Percentiles rank a stretch among this genome's conserved stretches.
Conservation (phyloP, 768 basidiomycete genomes). For the Amyloporia xantha region DNA sequence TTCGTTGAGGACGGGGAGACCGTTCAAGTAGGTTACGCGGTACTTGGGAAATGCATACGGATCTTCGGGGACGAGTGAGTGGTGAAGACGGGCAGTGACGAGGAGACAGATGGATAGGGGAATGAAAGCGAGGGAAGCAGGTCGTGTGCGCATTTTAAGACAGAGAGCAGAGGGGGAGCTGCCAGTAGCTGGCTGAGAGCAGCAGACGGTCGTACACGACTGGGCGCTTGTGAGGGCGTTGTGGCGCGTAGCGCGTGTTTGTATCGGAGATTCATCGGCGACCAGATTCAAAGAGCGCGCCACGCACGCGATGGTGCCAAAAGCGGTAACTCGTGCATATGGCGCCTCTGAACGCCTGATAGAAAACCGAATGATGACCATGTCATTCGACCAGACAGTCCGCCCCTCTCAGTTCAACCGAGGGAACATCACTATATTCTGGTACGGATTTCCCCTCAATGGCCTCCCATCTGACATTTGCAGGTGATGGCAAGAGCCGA, state of each 20-base stretch:
- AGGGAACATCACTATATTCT: neutral
- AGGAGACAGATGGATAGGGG: slow-evolving; percentile 29
- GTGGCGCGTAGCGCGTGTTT: slow-evolving; percentile 13
- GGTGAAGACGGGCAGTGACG: slow-evolving; percentile 39
- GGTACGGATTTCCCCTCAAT: neutral
- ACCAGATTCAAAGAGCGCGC: neutral
- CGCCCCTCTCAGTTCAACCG: neutral
- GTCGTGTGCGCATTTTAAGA: slow-evolving; percentile 9
- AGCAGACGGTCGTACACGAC: neutral
- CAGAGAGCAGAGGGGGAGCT: slow-evolving; percentile 1
- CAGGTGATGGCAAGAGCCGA: slow-evolving; percentile 8
- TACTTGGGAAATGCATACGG: slow-evolving; percentile 78
- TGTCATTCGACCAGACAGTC: neutral
- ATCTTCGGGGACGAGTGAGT: slow-evolving; percentile 63
- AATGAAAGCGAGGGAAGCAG: slow-evolving; percentile 21
- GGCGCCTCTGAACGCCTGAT: neutral
- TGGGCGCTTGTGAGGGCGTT: slow-evolving; percentile 1
- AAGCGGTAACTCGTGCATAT: neutral
- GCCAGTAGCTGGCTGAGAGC: neutral
- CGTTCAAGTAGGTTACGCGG: slow-evolving; percentile 71
- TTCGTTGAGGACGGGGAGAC: slow-evolving; percentile 63
- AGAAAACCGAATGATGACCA: neutral
- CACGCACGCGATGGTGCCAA: neutral
- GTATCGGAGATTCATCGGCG: slow-evolving; percentile 10
- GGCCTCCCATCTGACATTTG: slow-evolving; percentile 1